phyloP scores from a whole-genome alignment of 129 eudicot genomes.

The Logfia minima region DNA sequence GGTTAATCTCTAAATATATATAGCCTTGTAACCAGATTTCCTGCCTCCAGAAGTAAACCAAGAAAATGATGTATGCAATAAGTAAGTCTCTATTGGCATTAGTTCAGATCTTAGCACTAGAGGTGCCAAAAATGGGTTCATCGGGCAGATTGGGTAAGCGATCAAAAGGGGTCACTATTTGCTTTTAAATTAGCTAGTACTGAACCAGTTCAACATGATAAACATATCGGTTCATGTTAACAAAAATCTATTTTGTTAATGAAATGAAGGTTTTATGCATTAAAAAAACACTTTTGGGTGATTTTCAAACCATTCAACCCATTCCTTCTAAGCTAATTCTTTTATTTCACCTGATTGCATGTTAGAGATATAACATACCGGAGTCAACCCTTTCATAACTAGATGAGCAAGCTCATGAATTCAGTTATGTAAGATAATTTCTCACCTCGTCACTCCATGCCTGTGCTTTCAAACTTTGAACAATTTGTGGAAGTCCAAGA shows the following conservation, averaged over 20 bases:
- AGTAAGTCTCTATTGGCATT: background rate
- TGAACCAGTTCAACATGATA: no score
- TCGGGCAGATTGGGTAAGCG: background rate
- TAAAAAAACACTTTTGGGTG: background rate
- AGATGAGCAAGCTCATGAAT: background rate
- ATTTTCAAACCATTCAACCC: background rate
- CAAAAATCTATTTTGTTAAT: background rate
- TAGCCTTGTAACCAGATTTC: background rate
- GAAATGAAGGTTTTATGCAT: background rate
- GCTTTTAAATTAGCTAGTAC: background rate
- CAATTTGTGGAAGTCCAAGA: slow-evolving; percentile 69
- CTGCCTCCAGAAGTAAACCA: background rate
- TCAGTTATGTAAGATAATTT: slow-evolving; percentile 1
- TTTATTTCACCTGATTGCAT: background rate
- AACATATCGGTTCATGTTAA: background rate
- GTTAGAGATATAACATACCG: background rate
- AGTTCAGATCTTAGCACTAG: background rate
- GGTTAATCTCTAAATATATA: background rate
- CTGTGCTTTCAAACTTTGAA: slow-evolving; percentile 68
- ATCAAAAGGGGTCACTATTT: background rate
- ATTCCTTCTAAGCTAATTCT: background rate
- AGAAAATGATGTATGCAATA: background rate
- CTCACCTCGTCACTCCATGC: slow-evolving; percentile 88
- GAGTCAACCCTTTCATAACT: background rate
- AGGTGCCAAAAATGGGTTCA: background rate